phyloP scores from a whole-genome alignment of 345 rosid genomes.

The Ricinus communis region DNA sequence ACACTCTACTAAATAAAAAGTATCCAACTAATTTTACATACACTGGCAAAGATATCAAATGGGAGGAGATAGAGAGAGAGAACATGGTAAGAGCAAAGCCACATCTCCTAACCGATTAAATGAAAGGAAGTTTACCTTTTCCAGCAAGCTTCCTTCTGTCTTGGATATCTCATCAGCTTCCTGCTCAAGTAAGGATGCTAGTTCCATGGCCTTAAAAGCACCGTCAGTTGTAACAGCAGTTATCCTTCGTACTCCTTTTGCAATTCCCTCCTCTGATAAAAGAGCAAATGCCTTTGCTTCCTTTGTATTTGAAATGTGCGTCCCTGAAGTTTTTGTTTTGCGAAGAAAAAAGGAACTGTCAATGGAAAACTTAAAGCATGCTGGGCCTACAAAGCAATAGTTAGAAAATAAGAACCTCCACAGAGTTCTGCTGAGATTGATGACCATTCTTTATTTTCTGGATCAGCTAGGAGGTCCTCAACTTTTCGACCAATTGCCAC shows the following conservation, averaged over 20 bases:
- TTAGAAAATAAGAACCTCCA: constrained; percentile 64
- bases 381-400: not conserved
- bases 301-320: constrained; percentile 82
- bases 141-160: constrained; percentile 65
- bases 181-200: constrained; percentile 59
- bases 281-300: constrained; percentile 97
- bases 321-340: constrained; percentile 45
- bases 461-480: constrained; percentile 82
- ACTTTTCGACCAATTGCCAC: constrained; percentile 77
- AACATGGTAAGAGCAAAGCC: not conserved
- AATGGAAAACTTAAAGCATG: constrained; percentile 22
- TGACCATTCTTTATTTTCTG: constrained; percentile 75
- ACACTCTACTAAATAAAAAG: not conserved
- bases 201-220: constrained; percentile 71
- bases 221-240: constrained; percentile 83
- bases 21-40: not conserved
- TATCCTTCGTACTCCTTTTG: constrained; percentile 84
- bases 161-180: constrained; percentile 68
- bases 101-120: not conserved
- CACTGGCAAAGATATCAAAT: not conserved
- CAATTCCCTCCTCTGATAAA: constrained; percentile 92
- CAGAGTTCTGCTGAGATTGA: constrained; percentile 78
- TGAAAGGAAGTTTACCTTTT: constrained; percentile 54
- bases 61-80: not conserved
- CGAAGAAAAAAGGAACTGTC: constrained; percentile 1